phyloP scores from a whole-genome alignment of 306 rosid genomes.

The Cucumis cinereus region DNA sequence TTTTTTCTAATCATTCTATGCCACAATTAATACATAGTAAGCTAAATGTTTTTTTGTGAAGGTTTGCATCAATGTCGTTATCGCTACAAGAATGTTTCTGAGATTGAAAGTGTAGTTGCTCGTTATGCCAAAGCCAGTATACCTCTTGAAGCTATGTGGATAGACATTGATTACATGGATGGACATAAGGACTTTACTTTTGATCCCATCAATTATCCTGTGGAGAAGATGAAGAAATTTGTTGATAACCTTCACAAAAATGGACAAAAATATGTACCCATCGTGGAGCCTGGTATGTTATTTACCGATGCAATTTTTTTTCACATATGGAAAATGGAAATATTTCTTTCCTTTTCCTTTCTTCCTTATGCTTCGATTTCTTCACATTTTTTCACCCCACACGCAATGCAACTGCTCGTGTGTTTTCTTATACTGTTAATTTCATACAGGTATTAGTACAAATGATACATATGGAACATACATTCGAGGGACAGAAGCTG shows the following conservation, averaged over 20 bases:
- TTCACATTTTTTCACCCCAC: background rate
- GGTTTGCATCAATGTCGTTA: slow-evolving; percentile 86
- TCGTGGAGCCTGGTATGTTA: slow-evolving; percentile 66
- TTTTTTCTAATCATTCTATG: background rate
- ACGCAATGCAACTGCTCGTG: background rate
- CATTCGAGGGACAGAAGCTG: slow-evolving; percentile 53
- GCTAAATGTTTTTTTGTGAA: slow-evolving; percentile 6
- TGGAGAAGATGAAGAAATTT: slow-evolving; percentile 44
- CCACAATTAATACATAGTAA: background rate
- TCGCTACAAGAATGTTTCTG: slow-evolving; percentile 68
- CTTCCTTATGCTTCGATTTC: too few species aligned
- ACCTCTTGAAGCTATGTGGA: slow-evolving; percentile 93
- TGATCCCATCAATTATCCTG: slow-evolving; percentile 74
- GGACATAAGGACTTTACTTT: slow-evolving; percentile 72
- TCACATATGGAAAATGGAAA: background rate
- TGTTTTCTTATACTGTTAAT: background rate
- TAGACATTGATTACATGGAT: slow-evolving; percentile 94
- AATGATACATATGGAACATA: slow-evolving; percentile 51
- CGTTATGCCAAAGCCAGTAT: slow-evolving; percentile 55
- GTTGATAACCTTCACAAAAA: slow-evolving; percentile 49
- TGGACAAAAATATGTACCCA: slow-evolving; percentile 70
- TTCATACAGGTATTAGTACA: slow-evolving; percentile 44
- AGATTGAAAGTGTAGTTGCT: slow-evolving; percentile 49
- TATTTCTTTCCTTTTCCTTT: background rate
- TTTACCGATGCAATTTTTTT: background rate